Evolutionary conservation across 2,329 filamentous ascomycete species (phyloP).

Genomic region (Aureobasidium subglaciale): DNA sequence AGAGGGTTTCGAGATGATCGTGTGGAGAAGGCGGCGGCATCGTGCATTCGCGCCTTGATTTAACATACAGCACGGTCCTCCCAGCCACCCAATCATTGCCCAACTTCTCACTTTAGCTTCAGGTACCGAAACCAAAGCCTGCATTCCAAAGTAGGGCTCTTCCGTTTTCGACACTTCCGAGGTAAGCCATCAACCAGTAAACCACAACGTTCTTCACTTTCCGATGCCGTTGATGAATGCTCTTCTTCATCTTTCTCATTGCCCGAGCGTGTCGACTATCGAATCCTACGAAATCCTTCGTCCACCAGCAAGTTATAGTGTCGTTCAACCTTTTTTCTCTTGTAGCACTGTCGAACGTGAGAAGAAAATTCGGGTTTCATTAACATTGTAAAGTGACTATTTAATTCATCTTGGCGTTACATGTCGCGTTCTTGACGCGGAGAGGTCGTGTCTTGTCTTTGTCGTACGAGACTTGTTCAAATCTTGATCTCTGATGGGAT

Average conservation of each 20-base stretch:
- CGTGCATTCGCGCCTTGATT: neutral
- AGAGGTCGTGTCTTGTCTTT: neutral
- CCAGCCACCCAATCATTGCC: slow-evolving; percentile 5
- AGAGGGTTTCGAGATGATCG: neutral
- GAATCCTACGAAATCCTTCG: slow-evolving; percentile 4
- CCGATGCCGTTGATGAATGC: neutral
- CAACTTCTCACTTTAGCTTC: neutral
- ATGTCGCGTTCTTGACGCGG: neutral
- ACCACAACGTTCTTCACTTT: slow-evolving; percentile 1
- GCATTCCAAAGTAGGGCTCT: neutral
- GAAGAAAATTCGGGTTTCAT: neutral
- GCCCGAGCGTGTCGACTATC: neutral
- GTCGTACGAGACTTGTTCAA: slow-evolving; percentile 22
- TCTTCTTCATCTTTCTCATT: neutral
- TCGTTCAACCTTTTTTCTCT: too few relatives aligned
- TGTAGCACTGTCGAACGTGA: neutral
- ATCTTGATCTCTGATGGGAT: slow-evolving; percentile 41
- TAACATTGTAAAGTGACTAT: slow-evolving; percentile 8
- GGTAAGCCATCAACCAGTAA: neutral
- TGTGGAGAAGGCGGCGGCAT: slow-evolving; percentile 3
- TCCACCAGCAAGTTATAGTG: too few relatives aligned
- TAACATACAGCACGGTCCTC: neutral
- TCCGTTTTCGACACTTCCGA: slow-evolving; percentile 6
- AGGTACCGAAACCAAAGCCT: neutral
- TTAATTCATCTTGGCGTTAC: slow-evolving; percentile 12